Conservation (phyloP, 2,329 filamentous ascomycete species). For the Sporothrix inflata region DNA sequence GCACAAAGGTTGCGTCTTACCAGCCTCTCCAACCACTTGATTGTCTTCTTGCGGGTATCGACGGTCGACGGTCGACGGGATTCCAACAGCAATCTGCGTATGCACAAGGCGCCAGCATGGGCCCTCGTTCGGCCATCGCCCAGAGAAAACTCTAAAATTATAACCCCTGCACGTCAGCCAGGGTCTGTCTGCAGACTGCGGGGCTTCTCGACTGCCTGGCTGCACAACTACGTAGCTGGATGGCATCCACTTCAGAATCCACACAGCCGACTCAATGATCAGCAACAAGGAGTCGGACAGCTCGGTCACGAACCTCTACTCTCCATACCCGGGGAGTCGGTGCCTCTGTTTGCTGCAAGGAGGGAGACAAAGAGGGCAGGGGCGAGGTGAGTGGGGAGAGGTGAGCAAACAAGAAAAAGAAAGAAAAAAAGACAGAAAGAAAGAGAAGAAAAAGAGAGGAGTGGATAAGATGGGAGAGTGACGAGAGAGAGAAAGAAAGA, state of each 20-base stretch:
- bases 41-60: neutral
- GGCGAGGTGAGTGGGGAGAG: neutral
- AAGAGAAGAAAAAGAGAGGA: neutral
- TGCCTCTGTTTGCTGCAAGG: neutral
- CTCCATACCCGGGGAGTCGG: neutral
- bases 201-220: no score
- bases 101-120: neutral
- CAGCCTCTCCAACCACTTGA: neutral
- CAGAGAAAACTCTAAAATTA: neutral
- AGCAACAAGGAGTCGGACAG: neutral
- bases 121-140: neutral
- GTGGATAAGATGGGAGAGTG: neutral
- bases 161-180: neutral
- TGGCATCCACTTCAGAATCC: neutral
- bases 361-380: neutral
- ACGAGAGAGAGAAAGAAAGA: neutral
- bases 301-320: constrained; percentile 1
- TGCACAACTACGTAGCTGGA: no score
- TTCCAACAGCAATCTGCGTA: constrained; percentile 7
- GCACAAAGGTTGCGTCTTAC: neutral
- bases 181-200: neutral
- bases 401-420: no score
- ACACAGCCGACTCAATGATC: neutral
- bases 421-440: no score
- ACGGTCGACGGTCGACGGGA: neutral